Base-by-base conservation (phyloP, 1,284 basidiomycete genomes). In the Cutaneotrichosporon cutaneum region DNA sequence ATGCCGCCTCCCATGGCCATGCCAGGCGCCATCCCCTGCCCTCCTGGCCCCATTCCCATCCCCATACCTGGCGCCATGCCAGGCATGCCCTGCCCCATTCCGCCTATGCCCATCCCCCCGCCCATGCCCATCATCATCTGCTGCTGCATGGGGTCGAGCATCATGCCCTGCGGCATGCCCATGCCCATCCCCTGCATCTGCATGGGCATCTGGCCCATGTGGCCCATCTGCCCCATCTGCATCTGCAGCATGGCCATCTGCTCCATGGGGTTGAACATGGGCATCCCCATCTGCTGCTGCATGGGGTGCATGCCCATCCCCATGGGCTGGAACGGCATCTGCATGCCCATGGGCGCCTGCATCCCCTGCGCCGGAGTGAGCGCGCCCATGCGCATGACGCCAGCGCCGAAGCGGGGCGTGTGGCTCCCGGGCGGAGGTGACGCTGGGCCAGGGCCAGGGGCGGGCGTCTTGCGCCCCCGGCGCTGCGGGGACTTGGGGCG, bases 401-500 rank as follows among this genome's bases (percentile, higher is more conserved):
- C 52, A 1, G 52, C n/a, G 11, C 33, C 33, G 35, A 54, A 54
- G n/a, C 52, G 52, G 10, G 52, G 33, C 30, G 51, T 52, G 32
- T 52, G 30, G n/a, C n/a, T 27, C 6, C 51, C 51, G 4, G 51
- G 51, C n/a, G 30, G 30, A 2, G 51, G 51, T 9, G 51, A 35
- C 32, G 21, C 33, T 4, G 32, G 52, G 21, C 52, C 52, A 3
- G 59, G 47, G 30, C 44, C 26, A 48, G 55, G 36, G 2, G 44
- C 48, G 11, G 36, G 48, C 8, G 39, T 54, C 30, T 22, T 33
- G 22, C 33, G 45, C 9, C 10, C 65, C 61, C 48, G 59, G 47
- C 74, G 59, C 39, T 68, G 66, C 24, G 92, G 93, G 1, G 91
- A 94, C 76, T 95, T 95, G 0, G 92, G 93, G 13, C 93, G 84